Evolutionary conservation across 2,329 filamentous ascomycete genomes (phyloP).

Genomic region (Fusarium devonianum): DNA sequence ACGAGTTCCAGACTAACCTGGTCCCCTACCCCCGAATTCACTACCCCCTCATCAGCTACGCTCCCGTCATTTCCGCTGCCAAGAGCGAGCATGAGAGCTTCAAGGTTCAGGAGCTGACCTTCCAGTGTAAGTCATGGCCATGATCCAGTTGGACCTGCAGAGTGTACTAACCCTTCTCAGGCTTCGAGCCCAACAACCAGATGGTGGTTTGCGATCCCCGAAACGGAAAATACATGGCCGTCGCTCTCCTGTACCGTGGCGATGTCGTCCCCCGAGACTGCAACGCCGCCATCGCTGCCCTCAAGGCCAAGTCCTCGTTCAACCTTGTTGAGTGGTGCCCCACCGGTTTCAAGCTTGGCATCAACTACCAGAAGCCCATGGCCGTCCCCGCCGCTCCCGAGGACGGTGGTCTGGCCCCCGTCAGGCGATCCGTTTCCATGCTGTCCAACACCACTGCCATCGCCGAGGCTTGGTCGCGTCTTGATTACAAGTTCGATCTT

Average conservation of each 20-base stretch:
- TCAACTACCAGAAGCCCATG: constrained; percentile 75
- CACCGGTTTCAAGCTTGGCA: constrained; percentile 77
- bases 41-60: constrained; percentile 77
- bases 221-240: constrained; percentile 80
- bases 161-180: constrained; percentile 50
- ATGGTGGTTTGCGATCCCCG: constrained; percentile 79
- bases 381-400: constrained; percentile 61
- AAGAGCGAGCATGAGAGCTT: constrained; percentile 88
- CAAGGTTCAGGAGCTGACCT: constrained; percentile 80
- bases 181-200: constrained; percentile 81
- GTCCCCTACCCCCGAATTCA: constrained; percentile 78
- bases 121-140: constrained; percentile 66
- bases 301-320: constrained; percentile 76
- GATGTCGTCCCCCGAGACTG: constrained; percentile 76
- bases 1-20: constrained; percentile 81
- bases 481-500: constrained; percentile 78
- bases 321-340: constrained; percentile 80
- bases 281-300: constrained; percentile 68
- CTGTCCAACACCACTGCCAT: constrained; percentile 79
- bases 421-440: constrained; percentile 72
- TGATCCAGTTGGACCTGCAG: neutral
- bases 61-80: constrained; percentile 73
- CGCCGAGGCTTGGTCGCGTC: constrained; percentile 74
- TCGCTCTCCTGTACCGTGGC: constrained; percentile 74
- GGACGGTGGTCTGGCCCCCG: constrained; percentile 67